Evolutionary conservation across 2,329 filamentous ascomycete species (phyloP), one percentile per base, ranked within the genome.

Genomic region (Fusarium cyanostomum): DNA sequence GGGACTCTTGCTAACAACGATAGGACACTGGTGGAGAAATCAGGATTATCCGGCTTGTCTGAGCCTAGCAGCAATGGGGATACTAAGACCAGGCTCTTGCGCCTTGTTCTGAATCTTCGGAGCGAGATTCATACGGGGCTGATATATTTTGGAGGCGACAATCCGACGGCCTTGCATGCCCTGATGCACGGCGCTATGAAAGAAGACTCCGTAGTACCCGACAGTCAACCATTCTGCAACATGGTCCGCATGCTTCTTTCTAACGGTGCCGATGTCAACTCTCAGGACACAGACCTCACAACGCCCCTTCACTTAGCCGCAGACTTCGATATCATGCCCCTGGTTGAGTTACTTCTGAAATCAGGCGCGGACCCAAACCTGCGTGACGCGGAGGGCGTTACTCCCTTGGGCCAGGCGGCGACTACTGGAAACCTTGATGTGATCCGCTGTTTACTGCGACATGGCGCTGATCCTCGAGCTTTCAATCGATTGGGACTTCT

Each of bases 281-380:
- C 57, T 9, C 60, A 50, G n/a, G 61, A 70, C 11, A 38, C 15
- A 4, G 16, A 48, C 9, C 24, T 44, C 8, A n/a, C 4, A 7
- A 71, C 62, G 0, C 51, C 67, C 6, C 52, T 71, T 4, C 57
- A 64, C 16, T 26, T 59, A 10, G 68, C 63, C n/a, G 34, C 38
- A 1, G 7, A 18, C 1, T 48, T 21, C 30, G 30, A 30, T 2
- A 27, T 57, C 24, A 6, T 33, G 1, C 26, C 50, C 2, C 21
- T 67, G 24, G 39, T 54, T 2, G 26, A 55, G 3, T 1, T 59
- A 3, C 59, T 71, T 16, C 10, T 71, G n/a, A 30, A 59, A 30
- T 44, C 53, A 3, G 68, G 69, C 3, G 68, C 69, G 7, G 42
- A 71, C 39, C 57, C 59, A 4, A 49, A 70, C 46, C 15, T 57